These are phyloP conservation scores for Pochonia chlamydosporia DNA, from an alignment of 2,329 filamentous ascomycete species.

Conservation along the genomic window DNA sequence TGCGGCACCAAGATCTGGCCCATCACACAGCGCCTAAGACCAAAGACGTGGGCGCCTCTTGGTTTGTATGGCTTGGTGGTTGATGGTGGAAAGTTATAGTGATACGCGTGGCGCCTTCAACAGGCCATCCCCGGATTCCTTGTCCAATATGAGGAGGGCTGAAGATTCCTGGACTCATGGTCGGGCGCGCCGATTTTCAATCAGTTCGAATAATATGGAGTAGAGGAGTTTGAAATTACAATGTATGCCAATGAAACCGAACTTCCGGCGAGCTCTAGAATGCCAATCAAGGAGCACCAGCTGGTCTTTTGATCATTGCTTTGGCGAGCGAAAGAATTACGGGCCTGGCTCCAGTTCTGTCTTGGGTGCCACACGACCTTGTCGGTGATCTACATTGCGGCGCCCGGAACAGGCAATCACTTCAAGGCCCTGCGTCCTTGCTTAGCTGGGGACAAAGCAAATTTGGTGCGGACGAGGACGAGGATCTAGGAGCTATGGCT, in stretches of 20 bases:
- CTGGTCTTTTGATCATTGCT: background rate
- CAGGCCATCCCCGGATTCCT: background rate
- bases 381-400: background rate
- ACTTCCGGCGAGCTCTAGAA: background rate
- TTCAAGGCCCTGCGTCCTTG: background rate
- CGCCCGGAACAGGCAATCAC: background rate
- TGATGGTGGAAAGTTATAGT: background rate
- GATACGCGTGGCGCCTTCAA: background rate
- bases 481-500: too few relatives aligned
- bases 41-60: background rate
- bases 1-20: background rate
- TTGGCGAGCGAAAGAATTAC: too few relatives aligned
- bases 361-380: background rate
- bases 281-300: too few relatives aligned
- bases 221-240: too few relatives aligned
- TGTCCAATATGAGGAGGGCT: too few relatives aligned
- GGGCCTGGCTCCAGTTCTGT: background rate
- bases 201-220: too few relatives aligned
- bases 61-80: background rate
- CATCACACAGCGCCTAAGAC: background rate
- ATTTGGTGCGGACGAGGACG: background rate
- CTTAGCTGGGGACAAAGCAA: background rate
- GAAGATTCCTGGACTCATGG: too few relatives aligned
- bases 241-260: background rate
- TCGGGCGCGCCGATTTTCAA: too few relatives aligned